Base-by-base conservation (phyloP, 805 yeast genomes). In the Saccharomycopsis javanensis region DNA sequence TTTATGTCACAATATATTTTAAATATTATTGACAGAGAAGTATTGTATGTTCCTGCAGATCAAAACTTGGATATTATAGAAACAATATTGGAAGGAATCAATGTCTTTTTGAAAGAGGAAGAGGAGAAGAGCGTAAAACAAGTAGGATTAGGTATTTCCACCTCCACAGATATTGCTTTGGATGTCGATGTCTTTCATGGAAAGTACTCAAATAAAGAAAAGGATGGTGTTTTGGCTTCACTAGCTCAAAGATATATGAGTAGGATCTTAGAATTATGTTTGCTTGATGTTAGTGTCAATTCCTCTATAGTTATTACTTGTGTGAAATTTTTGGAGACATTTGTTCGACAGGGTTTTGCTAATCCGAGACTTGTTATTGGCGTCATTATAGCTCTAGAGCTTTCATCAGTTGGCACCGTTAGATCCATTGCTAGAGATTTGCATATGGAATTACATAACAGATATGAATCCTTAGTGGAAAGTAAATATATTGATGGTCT, bases 171-270 rank as follows among this genome's bases (percentile, higher is more conserved):
- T 28, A 52, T 42, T 13, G 48, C 48, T 5, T 63, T 78, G 4
- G 86, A 80, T 62, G 68, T 75, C 13, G 75, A 73, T 5, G 78
- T 76, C 0, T 79, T 84, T 62, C 81, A 81, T 63, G 88, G 87
- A 0, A 72, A 73, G 38, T 71, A 81, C 0, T 68, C 73, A 37
- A 15, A 37, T 33, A 75, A 79, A 53, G 70, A 77, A 27, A 78
- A 75, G 64, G 94, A 87, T 65, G 86, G 90, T 13, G 80, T 88
- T 0, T 84, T 94, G 66, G 79, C 92, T 0, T 83, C 86, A 0
- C 63, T 89, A 10, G 83, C 82, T 3, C 88, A 87, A 56, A 70
- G 88, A 37, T 87, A 82, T 64, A 67, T 83, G 54, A 67, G 67
- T 3, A 65, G 69, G 2, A 74, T 85, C 4, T 68, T 86, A 25